Percentiles rank a stretch among this genome's conserved stretches.
phyloP scores from a whole-genome alignment of 148 eudicot species.

The Amaranthus palmeri region DNA sequence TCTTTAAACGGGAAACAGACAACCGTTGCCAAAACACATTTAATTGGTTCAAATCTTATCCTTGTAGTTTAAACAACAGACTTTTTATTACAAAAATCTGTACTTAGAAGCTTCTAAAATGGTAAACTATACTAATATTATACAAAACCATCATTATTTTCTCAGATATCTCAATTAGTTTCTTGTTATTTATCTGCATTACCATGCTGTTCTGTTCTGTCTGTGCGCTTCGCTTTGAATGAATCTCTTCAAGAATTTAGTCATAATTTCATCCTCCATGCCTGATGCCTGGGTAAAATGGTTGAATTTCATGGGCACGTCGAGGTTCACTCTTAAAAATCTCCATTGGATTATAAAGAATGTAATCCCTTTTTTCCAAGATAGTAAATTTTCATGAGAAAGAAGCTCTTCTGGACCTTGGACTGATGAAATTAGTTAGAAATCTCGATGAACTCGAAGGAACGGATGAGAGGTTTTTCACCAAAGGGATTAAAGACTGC shows the following conservation, averaged over 20 bases:
- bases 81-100: background rate
- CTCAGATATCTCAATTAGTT: background rate
- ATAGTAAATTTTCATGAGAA: constrained; percentile 15
- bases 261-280: background rate
- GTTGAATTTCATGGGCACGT: background rate
- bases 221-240: constrained; percentile 3
- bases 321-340: background rate
- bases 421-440: constrained; percentile 34
- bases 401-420: constrained; percentile 32
- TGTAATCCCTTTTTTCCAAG: background rate
- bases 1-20: too few species aligned
- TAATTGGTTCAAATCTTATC: too few species aligned
- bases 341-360: background rate
- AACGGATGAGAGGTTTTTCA: constrained; percentile 41
- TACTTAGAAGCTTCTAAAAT: background rate
- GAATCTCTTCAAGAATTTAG: background rate
- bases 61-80: background rate
- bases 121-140: background rate
- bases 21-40: too few species aligned
- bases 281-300: background rate
- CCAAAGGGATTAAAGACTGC: constrained; percentile 74
- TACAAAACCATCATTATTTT: background rate
- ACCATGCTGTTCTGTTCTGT: background rate
- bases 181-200: background rate
- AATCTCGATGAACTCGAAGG: constrained; percentile 49